Percentiles rank a stretch among this genome's conserved stretches.
phyloP scores from a whole-genome alignment of 2,329 filamentous ascomycete genomes.

The Penicillium sp. region DNA sequence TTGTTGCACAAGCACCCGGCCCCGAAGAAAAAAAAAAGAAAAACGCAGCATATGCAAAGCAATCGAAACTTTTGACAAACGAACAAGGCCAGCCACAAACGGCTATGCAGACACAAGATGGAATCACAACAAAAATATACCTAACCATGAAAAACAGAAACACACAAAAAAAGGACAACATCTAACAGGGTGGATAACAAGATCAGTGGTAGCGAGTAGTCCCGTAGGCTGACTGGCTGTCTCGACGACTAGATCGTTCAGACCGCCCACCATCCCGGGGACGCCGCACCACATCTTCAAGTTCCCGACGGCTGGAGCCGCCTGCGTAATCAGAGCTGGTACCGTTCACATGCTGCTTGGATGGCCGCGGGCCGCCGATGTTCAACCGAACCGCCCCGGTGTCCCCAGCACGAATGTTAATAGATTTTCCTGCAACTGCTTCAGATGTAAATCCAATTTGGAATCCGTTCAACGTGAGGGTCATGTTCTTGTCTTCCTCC shows the following conservation, averaged over 20 bases:
- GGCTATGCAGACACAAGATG: conserved; percentile 9
- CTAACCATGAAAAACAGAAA: conserved; percentile 1
- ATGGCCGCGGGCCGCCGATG: conserved; percentile 35
- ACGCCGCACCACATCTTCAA: conserved; percentile 34
- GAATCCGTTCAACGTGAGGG: conserved; percentile 41
- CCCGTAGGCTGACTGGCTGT: conserved; percentile 40
- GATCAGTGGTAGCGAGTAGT: conserved; percentile 16
- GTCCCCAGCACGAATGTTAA: conserved; percentile 40
- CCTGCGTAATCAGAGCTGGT: conserved; percentile 33
- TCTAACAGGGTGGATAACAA: not conserved
- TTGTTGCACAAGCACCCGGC: conserved; percentile 19
- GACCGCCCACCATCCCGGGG: conserved; percentile 36
- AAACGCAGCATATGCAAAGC: conserved; percentile 2
- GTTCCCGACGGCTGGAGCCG: conserved; percentile 29
- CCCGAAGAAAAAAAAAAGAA: not conserved
- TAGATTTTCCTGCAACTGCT: conserved; percentile 37
- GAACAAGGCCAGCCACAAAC: conserved; percentile 7
- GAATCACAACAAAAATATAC: conserved; percentile 10
- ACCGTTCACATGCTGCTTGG: conserved; percentile 37
- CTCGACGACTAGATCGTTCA: conserved; percentile 38
- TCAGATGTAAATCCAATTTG: conserved; percentile 40
- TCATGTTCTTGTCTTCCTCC: conserved; percentile 40
- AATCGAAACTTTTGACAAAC: conserved; percentile 22
- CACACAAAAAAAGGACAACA: not conserved
- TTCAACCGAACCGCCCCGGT: conserved; percentile 40